Base-by-base conservation (phyloP, 139 green algal genomes). In the Chlorella vulgaris region DNA sequence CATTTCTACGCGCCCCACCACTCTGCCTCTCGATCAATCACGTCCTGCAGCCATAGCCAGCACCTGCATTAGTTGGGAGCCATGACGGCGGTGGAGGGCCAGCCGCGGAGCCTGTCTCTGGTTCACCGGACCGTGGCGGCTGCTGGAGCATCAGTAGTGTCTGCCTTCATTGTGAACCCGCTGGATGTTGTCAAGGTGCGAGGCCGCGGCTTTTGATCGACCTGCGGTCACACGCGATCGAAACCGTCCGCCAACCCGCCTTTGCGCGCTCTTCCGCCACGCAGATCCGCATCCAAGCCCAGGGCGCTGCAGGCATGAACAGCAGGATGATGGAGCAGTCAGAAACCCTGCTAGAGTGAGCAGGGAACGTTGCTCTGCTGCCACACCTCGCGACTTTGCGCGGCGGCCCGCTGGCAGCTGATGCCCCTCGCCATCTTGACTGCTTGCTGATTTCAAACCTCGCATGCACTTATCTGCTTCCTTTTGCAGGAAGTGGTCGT, bases 101-200 rank as follows among this genome's bases (percentile, higher is more conserved):
- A 60, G 63, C 3, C 21, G 7, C 1, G 21, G 2, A 21, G 31
- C 6, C 26, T 81, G 1, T 51, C 43, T 26, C 13, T 88, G 63
- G 2, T 69, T 15, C 80, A 89, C 28, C 74, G 76, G 28, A 74
- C n/a, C 29, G 13, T 87, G 0, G 93, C 92, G 35, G 93, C 91
- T 19, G 88, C 81, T 28, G 92, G 92, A 2, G 90, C 93, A 2
- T 92, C 89, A 0, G 36, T 95, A 4, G 86, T 92, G 0, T 90
- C 90, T 4, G 92, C 91, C 2, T 29, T 94, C 10, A 84, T 95
- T 1, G 91, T 95, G 26, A 97, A 96, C 76, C 93, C 93, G 0
- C 82, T 97, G 10, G 93, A 97, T 84, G 92, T 97, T 2, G 87
- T 95, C 8, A 97, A 97, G 87, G 92, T 95, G 53, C 8, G 88